Conservation (phyloP, 441 rosid species). For the Erysimum cheiri region DNA sequence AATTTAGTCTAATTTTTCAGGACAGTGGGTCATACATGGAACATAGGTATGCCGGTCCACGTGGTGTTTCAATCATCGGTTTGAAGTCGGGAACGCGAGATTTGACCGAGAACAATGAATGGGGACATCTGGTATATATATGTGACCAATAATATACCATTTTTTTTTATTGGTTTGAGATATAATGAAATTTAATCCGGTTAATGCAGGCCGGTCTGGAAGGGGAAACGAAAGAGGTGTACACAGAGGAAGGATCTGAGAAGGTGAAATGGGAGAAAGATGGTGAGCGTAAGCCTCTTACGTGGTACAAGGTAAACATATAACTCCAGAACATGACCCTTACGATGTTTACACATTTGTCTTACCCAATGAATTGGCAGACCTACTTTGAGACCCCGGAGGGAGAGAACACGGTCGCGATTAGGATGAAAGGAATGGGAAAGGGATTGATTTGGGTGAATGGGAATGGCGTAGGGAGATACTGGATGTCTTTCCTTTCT, state of each 20-base stretch:
- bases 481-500: slow-evolving; percentile 61
- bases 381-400: slow-evolving; percentile 61
- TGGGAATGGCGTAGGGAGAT: slow-evolving; percentile 58
- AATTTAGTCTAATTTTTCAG: slow-evolving; percentile 32
- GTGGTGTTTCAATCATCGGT: slow-evolving; percentile 45
- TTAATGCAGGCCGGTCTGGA: slow-evolving; percentile 45
- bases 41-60: slow-evolving; percentile 52
- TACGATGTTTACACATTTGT: neutral
- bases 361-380: slow-evolving; percentile 33
- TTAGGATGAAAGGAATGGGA: slow-evolving; percentile 61
- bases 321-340: slow-evolving; percentile 1
- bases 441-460: slow-evolving; percentile 75
- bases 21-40: slow-evolving; percentile 58
- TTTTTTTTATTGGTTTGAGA: slow-evolving; percentile 39
- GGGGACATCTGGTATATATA: slow-evolving; percentile 46
- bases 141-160: slow-evolving; percentile 3
- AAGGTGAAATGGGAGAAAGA: slow-evolving; percentile 48
- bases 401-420: slow-evolving; percentile 54
- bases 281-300: slow-evolving; percentile 43
- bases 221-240: slow-evolving; percentile 45
- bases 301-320: slow-evolving; percentile 51
- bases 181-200: slow-evolving; percentile 17
- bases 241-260: slow-evolving; percentile 41
- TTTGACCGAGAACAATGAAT: slow-evolving; percentile 35
- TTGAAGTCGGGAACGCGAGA: slow-evolving; percentile 49